Evolutionary conservation across 306 rosid species (phyloP).

Genomic region (Potentilla sterilis): DNA sequence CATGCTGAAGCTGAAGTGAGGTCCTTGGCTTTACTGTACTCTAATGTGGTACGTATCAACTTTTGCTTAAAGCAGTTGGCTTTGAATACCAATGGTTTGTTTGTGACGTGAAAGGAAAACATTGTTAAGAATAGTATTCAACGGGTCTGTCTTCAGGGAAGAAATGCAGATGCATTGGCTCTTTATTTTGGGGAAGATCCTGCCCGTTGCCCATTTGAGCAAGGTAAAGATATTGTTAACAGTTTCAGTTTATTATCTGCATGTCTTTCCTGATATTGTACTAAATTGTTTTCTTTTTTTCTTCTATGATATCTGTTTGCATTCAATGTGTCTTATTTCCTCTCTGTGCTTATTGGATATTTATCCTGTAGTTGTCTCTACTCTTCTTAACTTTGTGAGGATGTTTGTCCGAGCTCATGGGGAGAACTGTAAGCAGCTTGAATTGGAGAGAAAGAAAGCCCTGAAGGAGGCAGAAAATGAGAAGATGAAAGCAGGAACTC

Average conservation of each 20-base stretch:
- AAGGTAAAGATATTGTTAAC: constrained; percentile 41
- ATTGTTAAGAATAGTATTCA: constrained; percentile 19
- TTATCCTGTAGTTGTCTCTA: constrained; percentile 54
- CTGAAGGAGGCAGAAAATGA: constrained; percentile 66
- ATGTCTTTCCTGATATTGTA: not conserved
- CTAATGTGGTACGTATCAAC: constrained; percentile 62
- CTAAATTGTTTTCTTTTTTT: not conserved
- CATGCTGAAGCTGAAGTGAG: constrained; percentile 79
- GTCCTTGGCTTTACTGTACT: constrained; percentile 74
- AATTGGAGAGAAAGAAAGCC: constrained; percentile 59
- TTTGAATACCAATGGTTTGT: constrained; percentile 18
- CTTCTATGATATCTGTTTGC: not conserved
- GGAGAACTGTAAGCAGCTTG: constrained; percentile 69
- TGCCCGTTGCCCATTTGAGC: constrained; percentile 72
- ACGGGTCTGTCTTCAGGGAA: constrained; percentile 57
- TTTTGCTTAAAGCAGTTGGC: constrained; percentile 20
- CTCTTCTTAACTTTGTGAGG: constrained; percentile 70
- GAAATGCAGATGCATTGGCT: constrained; percentile 87
- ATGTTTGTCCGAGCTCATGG: constrained; percentile 62
- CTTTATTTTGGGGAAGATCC: constrained; percentile 84
- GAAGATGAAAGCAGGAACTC: constrained; percentile 40
- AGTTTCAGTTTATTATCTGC: not conserved
- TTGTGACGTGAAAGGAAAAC: constrained; percentile 16
- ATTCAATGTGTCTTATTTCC: not conserved
- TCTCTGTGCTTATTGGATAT: constrained; percentile 8